Conservation (phyloP, 805 yeast species). For the Candida loeiensis region DNA sequence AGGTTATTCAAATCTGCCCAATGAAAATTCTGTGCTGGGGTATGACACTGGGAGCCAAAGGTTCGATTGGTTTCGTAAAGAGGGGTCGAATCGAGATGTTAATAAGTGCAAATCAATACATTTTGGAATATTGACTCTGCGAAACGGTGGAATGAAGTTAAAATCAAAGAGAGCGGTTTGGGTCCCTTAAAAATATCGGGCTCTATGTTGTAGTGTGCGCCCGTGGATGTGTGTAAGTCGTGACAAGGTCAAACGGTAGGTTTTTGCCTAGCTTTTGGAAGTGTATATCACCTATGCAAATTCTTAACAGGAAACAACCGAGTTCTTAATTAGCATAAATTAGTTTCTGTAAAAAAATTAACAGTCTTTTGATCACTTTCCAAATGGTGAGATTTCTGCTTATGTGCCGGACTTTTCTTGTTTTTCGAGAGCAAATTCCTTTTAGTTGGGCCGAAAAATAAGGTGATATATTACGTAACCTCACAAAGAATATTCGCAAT, state of each 20-base stretch:
- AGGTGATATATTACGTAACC: neutral
- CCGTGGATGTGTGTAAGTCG: no score
- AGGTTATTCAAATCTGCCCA: neutral
- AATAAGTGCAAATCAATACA: neutral
- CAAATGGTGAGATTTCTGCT: conserved; percentile 9
- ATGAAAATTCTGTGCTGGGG: neutral
- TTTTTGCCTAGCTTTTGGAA: neutral
- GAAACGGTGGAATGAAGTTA: neutral
- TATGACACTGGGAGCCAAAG: neutral
- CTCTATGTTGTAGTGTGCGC: no score
- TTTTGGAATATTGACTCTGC: conserved; percentile 1
- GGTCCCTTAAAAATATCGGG: no score
- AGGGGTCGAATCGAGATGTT: neutral
- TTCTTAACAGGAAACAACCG: neutral
- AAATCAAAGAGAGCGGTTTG: no score
- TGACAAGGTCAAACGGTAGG: no score
- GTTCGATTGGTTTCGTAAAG: neutral
- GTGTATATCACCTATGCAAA: neutral
- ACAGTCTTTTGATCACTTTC: conserved; percentile 16
- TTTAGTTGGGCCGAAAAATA: neutral
- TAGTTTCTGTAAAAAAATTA: conserved; percentile 6
- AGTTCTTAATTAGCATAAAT: neutral
- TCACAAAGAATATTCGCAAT: neutral
- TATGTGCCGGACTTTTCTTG: neutral
- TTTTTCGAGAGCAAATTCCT: no score